Percentiles rank a stretch among this genome's conserved stretches.
Evolutionary conservation across 2,329 filamentous ascomycete species (phyloP).

Genomic region (Graphilbum fragrans): DNA sequence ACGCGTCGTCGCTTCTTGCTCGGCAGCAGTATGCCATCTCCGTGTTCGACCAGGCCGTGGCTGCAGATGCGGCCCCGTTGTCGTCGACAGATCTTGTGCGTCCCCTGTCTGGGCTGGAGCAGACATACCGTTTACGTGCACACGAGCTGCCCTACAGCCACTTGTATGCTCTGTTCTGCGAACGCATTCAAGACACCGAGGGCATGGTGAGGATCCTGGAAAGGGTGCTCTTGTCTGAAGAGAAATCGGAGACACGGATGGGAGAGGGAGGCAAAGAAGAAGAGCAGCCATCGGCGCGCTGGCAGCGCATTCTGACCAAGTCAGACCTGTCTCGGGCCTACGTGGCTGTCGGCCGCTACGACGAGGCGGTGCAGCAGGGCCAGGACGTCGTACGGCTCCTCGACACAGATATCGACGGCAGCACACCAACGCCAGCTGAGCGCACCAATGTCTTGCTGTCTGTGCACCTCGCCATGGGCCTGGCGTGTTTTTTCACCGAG

Average conservation of each 20-base stretch:
- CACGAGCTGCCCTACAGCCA: constrained; percentile 63
- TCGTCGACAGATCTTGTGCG: constrained; percentile 59
- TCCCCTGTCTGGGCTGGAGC: constrained; percentile 77
- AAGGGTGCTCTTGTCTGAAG: constrained; percentile 12
- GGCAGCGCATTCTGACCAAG: constrained; percentile 50
- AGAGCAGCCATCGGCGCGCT: background rate
- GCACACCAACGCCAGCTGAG: constrained; percentile 51
- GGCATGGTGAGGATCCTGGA: constrained; percentile 54
- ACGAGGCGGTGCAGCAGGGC: constrained; percentile 64
- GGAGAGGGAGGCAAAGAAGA: too few species aligned
- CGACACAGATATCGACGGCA: constrained; percentile 32
- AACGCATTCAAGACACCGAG: constrained; percentile 59
- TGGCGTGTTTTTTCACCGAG: constrained; percentile 64
- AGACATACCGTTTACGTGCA: constrained; percentile 61
- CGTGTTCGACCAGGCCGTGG: constrained; percentile 69
- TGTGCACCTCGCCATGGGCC: constrained; percentile 71
- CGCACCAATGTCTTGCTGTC: constrained; percentile 65
- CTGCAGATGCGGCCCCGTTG: constrained; percentile 32
- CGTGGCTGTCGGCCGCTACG: constrained; percentile 54
- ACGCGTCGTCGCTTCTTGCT: constrained; percentile 59
- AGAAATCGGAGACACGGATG: background rate
- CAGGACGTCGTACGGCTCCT: constrained; percentile 64
- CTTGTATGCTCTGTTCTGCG: constrained; percentile 67
- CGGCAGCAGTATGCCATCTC: constrained; percentile 71
- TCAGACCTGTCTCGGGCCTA: constrained; percentile 78